Evolutionary conservation across 1,284 basidiomycete species (phyloP), one percentile per base, ranked within the genome.

Genomic region (Cutaneotrichosporon sp.): DNA sequence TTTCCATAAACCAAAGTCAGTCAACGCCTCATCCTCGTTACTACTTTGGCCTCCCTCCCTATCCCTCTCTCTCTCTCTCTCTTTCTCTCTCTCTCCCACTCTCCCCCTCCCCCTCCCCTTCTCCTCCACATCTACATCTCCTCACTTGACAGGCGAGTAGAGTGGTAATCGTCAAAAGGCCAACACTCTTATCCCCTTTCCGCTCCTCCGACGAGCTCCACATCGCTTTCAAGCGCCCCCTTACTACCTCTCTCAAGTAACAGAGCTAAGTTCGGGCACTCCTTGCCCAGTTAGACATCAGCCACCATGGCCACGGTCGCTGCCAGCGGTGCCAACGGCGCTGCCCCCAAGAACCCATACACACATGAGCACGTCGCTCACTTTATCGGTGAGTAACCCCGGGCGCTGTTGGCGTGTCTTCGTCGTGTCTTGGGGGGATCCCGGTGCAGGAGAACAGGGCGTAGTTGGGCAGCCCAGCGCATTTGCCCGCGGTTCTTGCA

Each of bases 281-380:
- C 15, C n/a, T 14, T 35, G 4, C 39, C 33, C 26, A 26, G 41
- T 17, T 49, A 41, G 17, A 41, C 33, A 33, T 35, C n/a, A 38
- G 37, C 49, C 52, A 55, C n/a, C 52, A 64, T 64, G 65, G 58
- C 69, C 51, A 52, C 60, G 41, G 57, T 52, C 51, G 52, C 63
- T 52, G 20, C 64, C 40, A 63, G 54, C 36, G 64, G 64, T 37
- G 38, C 47, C 41, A 48, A 45, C 55, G 46, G 42, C 36, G 58
- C 49, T 47, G 54, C 40, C 38, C 67, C 66, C 22, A 35, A 34
- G n/a, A 23, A 33, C 37, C 60, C 62, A 45, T 76, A 75, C 48
- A 76, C 77, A 63, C 78, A 79, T 62, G 65, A 83, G 57, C 86
- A 82, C 78, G 88, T 91, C 61, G 79, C 86, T 56, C 86, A 93